Evolutionary conservation across 257 asterid species (phyloP).

Genomic region (Echites panduratus): DNA sequence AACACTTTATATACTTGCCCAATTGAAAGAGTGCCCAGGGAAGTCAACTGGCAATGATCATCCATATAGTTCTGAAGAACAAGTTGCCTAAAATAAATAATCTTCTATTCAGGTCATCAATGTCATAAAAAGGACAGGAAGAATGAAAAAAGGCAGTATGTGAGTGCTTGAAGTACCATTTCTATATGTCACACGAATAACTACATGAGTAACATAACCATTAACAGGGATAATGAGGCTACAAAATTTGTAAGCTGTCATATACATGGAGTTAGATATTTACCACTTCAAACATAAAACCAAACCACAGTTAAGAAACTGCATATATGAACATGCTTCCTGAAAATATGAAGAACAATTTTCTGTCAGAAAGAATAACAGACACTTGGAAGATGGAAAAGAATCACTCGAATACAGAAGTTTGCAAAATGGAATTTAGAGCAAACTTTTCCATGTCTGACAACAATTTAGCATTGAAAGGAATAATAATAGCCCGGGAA

Average conservation of each 20-base stretch:
- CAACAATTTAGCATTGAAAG: neutral
- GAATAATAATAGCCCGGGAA: neutral
- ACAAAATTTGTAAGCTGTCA: slow-evolving; percentile 3
- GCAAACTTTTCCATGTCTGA: neutral
- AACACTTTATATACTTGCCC: slow-evolving; percentile 22
- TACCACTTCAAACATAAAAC: slow-evolving; percentile 34
- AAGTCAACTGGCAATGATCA: slow-evolving; percentile 24
- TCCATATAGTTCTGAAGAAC: slow-evolving; percentile 26
- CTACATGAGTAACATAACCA: neutral
- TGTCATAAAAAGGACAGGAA: neutral
- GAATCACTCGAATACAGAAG: neutral
- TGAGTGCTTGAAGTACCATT: neutral
- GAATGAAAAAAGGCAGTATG: too few relatives aligned
- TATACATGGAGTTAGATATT: slow-evolving; percentile 26
- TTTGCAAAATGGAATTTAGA: neutral
- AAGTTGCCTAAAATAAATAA: slow-evolving; percentile 19
- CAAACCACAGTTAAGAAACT: slow-evolving; percentile 36
- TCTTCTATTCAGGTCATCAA: neutral
- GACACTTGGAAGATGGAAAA: neutral
- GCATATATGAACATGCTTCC: slow-evolving; percentile 70
- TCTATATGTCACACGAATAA: neutral
- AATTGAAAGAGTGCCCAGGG: slow-evolving; percentile 19
- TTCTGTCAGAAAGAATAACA: slow-evolving; percentile 13
- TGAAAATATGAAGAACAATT: slow-evolving; percentile 27
- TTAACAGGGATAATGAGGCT: neutral